These are phyloP conservation scores for Metschnikowia matae DNA, from an alignment of 805 yeast species.

Conservation along the genomic window DNA sequence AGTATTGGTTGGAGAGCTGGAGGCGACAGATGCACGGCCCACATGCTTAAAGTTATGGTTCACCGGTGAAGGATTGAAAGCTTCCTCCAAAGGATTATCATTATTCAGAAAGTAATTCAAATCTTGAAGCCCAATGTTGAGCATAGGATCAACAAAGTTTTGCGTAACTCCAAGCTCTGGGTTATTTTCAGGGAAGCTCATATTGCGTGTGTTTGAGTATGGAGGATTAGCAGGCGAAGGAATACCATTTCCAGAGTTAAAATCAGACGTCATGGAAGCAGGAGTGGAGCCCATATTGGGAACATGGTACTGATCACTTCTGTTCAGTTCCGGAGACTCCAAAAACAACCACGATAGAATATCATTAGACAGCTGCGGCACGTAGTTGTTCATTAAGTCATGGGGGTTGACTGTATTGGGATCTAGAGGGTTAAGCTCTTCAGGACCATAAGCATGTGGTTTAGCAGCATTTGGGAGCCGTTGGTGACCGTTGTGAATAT, in stretches of 20 bases:
- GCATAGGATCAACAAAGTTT: conserved; percentile 8
- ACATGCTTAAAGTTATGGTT: conserved; percentile 1
- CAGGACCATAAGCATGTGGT: not conserved
- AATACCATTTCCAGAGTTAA: not conserved
- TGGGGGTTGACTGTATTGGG: conserved; percentile 2
- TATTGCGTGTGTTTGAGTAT: not conserved
- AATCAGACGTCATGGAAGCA: not conserved
- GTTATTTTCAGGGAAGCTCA: not conserved
- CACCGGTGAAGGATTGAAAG: conserved; percentile 14
- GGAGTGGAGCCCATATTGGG: not conserved
- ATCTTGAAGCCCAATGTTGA: conserved; percentile 30
- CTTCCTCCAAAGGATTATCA: conserved; percentile 39
- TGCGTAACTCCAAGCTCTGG: not conserved
- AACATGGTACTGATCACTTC: not conserved
- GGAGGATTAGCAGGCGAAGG: not conserved
- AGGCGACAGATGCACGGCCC: conserved; percentile 18
- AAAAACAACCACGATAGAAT: conserved; percentile 36
- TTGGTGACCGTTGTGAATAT: not conserved
- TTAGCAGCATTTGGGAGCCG: not conserved
- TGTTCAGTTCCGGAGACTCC: conserved; percentile 6
- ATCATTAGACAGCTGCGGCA: conserved; percentile 32
- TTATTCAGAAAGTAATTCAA: conserved; percentile 34
- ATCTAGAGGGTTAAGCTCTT: not conserved
- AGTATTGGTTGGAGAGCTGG: conserved; percentile 35
- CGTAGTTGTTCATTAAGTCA: not conserved